Evolutionary conservation across 257 asterid species (phyloP).

Genomic region (Solanum infundibuliforme): DNA sequence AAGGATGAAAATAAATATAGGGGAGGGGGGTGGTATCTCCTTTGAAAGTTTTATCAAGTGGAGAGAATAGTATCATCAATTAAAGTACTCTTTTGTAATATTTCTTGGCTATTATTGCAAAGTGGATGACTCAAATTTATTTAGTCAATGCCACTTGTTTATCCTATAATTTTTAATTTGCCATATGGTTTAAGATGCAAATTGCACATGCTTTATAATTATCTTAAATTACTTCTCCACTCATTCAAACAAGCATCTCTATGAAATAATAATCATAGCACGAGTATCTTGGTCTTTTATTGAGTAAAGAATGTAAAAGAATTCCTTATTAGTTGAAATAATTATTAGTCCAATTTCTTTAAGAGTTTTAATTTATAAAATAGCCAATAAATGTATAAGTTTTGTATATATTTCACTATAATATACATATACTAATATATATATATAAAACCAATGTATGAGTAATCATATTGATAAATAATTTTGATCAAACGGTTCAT

Average conservation of each 20-base stretch:
- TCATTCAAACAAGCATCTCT: background rate
- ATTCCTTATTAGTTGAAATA: background rate
- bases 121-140: background rate
- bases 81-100: background rate
- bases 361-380: background rate
- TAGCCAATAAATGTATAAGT: background rate
- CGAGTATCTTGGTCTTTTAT: background rate
- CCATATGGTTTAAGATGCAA: background rate
- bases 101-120: background rate
- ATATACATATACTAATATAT: too few relatives aligned
- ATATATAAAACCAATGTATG: too few relatives aligned
- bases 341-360: background rate
- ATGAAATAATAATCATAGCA: background rate
- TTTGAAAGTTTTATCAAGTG: background rate
- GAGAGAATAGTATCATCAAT: background rate
- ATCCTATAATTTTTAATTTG: background rate
- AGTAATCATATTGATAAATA: too few relatives aligned
- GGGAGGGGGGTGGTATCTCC: background rate
- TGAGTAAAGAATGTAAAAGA: background rate
- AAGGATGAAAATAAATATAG: background rate
- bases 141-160: background rate
- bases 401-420: too few relatives aligned
- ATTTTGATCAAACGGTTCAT: too few relatives aligned
- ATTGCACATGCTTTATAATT: background rate
- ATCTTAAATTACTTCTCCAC: background rate